phyloP scores from a whole-genome alignment of 1,284 basidiomycete genomes.

The Heliocybe sulcata region DNA sequence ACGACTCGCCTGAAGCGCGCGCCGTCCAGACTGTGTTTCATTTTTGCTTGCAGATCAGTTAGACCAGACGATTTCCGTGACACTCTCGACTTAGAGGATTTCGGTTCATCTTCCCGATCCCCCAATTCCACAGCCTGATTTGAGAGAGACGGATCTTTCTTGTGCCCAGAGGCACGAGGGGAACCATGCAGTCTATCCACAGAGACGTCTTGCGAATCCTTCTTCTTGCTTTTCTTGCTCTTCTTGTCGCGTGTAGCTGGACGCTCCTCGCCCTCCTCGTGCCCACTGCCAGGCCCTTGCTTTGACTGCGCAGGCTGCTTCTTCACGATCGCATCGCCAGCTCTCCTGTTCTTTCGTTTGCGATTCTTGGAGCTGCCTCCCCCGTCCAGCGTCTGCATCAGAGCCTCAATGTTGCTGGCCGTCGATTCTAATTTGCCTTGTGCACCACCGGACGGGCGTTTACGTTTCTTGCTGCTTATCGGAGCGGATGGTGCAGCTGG shows the following conservation, averaged over 20 bases:
- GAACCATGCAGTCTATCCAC: neutral
- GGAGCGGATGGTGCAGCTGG: constrained; percentile 35
- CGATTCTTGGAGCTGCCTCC: constrained; percentile 12
- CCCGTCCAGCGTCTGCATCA: constrained; percentile 56
- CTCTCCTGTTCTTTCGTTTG: constrained; percentile 6
- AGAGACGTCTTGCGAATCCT: neutral
- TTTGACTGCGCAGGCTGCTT: neutral
- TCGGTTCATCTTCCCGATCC: neutral
- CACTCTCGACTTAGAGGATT: constrained; percentile 3
- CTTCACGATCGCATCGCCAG: constrained; percentile 7
- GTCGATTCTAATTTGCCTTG: constrained; percentile 37
- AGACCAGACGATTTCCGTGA: constrained; percentile 21
- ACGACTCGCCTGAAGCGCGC: constrained; percentile 71
- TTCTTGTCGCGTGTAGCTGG: constrained; percentile 10
- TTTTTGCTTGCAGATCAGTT: constrained; percentile 66
- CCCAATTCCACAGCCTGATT: neutral
- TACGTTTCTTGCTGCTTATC: constrained; percentile 50
- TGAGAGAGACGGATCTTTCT: neutral
- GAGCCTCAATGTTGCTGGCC: constrained; percentile 70
- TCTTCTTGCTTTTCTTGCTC: constrained; percentile 9
- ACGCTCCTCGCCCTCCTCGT: neutral
- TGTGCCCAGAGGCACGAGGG: neutral
- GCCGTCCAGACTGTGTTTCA: constrained; percentile 76
- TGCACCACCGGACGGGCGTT: constrained; percentile 37
- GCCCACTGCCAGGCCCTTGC: neutral